Conservation (phyloP, 2,329 filamentous ascomycete genomes). For the Cladosporium sphaerospermum region DNA sequence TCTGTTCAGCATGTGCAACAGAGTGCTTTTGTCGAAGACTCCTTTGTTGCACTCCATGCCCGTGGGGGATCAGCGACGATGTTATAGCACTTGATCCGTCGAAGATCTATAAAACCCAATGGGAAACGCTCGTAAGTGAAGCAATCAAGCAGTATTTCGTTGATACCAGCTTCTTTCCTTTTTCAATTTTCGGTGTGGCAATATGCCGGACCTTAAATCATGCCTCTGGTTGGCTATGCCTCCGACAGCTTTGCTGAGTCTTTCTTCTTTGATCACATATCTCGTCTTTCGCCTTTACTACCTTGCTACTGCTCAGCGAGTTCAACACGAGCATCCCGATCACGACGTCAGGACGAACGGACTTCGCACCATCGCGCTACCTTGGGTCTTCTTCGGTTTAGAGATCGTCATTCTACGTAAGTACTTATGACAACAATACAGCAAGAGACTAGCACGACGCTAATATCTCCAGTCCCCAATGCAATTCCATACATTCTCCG, state of each 20-base stretch:
- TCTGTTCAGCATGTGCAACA: too few species aligned
- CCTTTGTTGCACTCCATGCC: not conserved
- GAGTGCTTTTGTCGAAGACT: not conserved
- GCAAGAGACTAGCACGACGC: not conserved
- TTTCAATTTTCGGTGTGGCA: not conserved
- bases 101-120: not conserved
- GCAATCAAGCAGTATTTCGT: not conserved
- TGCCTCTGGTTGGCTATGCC: conserved; percentile 9
- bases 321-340: not conserved
- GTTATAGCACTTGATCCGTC: too few species aligned
- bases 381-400: conserved; percentile 8
- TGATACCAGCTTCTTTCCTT: not conserved
- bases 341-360: not conserved
- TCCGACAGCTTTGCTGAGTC: conserved; percentile 3
- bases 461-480: not conserved
- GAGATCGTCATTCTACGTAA: conserved; percentile 5
- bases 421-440: not conserved
- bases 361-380: conserved; percentile 1
- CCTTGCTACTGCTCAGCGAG: not conserved
- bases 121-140: not conserved
- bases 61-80: not conserved
- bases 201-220: not conserved
- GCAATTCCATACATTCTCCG: conserved; percentile 4
- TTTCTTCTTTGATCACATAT: conserved; percentile 3
- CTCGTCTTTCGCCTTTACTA: conserved; percentile 4